Evolutionary conservation across 306 rosid genomes (phyloP).

Genomic region (Lathyrus tuberosus): DNA sequence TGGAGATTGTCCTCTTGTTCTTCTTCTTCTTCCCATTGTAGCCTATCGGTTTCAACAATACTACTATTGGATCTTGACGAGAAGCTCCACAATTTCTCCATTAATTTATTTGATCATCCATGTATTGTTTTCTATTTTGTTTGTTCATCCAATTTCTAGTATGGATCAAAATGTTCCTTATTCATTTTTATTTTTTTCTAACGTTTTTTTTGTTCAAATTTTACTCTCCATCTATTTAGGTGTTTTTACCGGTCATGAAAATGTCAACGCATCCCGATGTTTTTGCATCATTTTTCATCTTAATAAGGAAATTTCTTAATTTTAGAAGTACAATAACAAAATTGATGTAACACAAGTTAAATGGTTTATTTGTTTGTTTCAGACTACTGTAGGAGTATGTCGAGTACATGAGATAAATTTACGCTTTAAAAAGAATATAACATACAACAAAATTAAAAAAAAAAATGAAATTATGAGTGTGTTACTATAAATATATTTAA

Average conservation of each 20-base stretch:
- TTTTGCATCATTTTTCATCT: background rate
- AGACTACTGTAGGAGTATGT: too few species aligned
- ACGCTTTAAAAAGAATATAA: too few species aligned
- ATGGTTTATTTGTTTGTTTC: too few species aligned
- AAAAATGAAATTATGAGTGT: too few species aligned
- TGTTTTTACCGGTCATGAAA: conserved; percentile 13
- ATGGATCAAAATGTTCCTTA: background rate
- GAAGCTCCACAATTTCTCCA: conserved; percentile 33
- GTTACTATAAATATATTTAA: too few species aligned
- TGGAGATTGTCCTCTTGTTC: background rate
- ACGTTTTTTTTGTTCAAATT: background rate
- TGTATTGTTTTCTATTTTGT: background rate
- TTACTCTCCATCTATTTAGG: conserved; percentile 16
- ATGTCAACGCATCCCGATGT: conserved; percentile 22
- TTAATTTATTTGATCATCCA: too few species aligned
- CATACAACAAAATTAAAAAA: too few species aligned
- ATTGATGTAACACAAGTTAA: too few species aligned
- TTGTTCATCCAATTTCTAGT: background rate
- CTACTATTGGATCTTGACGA: background rate
- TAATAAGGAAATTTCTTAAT: background rate
- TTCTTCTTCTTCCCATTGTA: background rate
- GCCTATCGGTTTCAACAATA: background rate
- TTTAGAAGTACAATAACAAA: background rate
- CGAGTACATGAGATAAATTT: too few species aligned
- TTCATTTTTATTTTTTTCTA: background rate